Evolutionary conservation across 106 monocot genomes (phyloP), one percentile per base, ranked within the genome.

Genomic region (Dioscorea dumetorum): DNA sequence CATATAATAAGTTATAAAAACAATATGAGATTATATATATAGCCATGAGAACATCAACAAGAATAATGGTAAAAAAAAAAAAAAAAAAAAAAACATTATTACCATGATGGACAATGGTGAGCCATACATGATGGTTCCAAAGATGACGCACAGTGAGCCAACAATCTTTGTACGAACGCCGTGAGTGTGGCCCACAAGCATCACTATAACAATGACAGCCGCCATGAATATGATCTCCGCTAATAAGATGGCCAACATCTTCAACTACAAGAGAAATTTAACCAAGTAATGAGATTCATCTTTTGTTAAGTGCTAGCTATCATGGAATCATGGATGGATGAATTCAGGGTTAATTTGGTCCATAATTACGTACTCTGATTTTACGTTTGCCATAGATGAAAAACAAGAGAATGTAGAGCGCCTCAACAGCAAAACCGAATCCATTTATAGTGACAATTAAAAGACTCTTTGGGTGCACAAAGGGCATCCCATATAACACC

Each of bases 371-470:
- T 48, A 79, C 79, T 23, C 75, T 68, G 50, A 59, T 35, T 13
- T 59, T 14, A 1, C 12, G 11, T 12, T 53, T 48, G 48, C 82
- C 57, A 73, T 68, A 82, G 66, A 73, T 5, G 66, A 87, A 67
- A 76, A 80, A 87, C 70, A 82, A 63, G 63, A 33, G 19, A 67
- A 87, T 71, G 76, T 87, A 87, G 56, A 61, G 64, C 8, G 66
- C 20, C 60, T 80, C 80, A 7, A 80, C 33, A 48, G 58, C 28
- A 20, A 74, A 54, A 18, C 87, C 87, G 11, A 50, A 28, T 62
- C 77, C 83, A 22, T 83, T 87, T 57, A 87, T 87, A 74, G 87
- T 83, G 77, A 80, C 65, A 67, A 87, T 72, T 58, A 87, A 83
- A 10, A 79, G 57, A 60, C 73, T 77, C 77, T 76, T 32, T n/a